These are phyloP conservation scores for Guyanaporus albipodus DNA, from an alignment of 768 basidiomycete species.

Conservation along the genomic window DNA sequence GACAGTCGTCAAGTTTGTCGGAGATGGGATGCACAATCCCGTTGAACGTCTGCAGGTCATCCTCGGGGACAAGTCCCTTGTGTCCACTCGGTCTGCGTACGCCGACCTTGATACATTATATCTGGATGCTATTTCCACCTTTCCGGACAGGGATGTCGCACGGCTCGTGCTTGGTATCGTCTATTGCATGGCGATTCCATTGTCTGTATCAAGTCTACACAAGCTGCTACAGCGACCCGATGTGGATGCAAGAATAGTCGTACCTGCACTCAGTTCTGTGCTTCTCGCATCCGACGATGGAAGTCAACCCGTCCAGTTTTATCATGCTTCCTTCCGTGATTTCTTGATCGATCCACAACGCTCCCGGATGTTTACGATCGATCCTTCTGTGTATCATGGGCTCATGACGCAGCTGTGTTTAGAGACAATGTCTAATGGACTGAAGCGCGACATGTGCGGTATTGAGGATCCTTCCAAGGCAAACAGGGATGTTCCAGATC, in stretches of 20 bases:
- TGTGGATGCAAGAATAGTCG: slow-evolving; percentile 11
- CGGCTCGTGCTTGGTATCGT: slow-evolving; percentile 20
- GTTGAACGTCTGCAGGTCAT: slow-evolving; percentile 12
- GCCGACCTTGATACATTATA: slow-evolving; percentile 19
- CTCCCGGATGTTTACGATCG: slow-evolving; percentile 12
- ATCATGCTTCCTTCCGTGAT: slow-evolving; percentile 21
- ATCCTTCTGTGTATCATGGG: slow-evolving; percentile 13
- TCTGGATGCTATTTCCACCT: slow-evolving; percentile 17
- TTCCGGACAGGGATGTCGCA: slow-evolving; percentile 14
- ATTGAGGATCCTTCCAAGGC: slow-evolving; percentile 15
- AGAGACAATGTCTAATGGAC: slow-evolving; percentile 13
- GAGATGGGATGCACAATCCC: slow-evolving; percentile 14
- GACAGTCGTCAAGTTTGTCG: slow-evolving; percentile 27
- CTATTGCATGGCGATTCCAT: slow-evolving; percentile 9
- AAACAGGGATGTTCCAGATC: slow-evolving; percentile 17
- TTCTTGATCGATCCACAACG: slow-evolving; percentile 17
- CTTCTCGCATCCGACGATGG: slow-evolving; percentile 20
- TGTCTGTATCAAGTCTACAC: slow-evolving; percentile 14
- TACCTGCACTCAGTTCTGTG: slow-evolving; percentile 16
- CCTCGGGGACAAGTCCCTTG: slow-evolving; percentile 4
- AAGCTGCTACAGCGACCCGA: slow-evolving; percentile 11
- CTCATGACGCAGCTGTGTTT: slow-evolving; percentile 19
- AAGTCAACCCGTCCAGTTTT: slow-evolving; percentile 19
- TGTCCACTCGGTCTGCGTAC: slow-evolving; percentile 10
- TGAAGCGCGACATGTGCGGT: slow-evolving; percentile 22